Percentiles rank a stretch among this genome's conserved stretches.
These are phyloP conservation scores for Aspergillus saccharolyticus DNA, from an alignment of 495 filamentous ascomycete genomes.

Conservation along the genomic window DNA sequence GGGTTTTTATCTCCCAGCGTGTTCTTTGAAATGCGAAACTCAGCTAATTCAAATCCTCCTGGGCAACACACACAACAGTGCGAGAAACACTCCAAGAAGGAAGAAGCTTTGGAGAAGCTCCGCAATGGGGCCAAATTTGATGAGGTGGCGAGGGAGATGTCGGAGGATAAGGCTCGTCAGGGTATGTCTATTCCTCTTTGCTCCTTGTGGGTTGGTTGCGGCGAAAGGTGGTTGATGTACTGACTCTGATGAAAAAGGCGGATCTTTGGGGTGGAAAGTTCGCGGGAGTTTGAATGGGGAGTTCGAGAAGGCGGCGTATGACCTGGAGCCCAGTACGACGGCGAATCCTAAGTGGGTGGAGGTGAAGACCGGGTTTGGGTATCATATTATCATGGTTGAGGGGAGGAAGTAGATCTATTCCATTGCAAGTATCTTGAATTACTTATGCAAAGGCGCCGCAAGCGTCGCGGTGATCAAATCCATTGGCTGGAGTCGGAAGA, in stretches of 20 bases:
- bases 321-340: conserved; percentile 72
- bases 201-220: not conserved
- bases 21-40: too few species aligned
- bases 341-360: conserved; percentile 69
- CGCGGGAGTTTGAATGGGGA: conserved; percentile 65
- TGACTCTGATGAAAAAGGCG: conserved; percentile 46
- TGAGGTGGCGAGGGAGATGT: conserved; percentile 79
- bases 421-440: not conserved
- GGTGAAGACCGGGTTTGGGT: conserved; percentile 81
- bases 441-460: too few species aligned
- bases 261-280: conserved; percentile 77
- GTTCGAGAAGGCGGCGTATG: conserved; percentile 80
- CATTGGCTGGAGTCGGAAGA: too few species aligned
- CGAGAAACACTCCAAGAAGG: conserved; percentile 82
- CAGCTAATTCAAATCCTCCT: not conserved
- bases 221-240: not conserved
- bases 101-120: conserved; percentile 78
- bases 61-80: conserved; percentile 48
- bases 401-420: conserved; percentile 50
- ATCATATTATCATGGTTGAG: conserved; percentile 91
- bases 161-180: conserved; percentile 82
- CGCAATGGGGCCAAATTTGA: conserved; percentile 77
- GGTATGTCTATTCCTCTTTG: conserved; percentile 44
- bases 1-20: too few species aligned
- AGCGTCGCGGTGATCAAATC: too few species aligned